phyloP scores from a whole-genome alignment of 23 red algal genomes.

The Gracilaria gracilis region DNA sequence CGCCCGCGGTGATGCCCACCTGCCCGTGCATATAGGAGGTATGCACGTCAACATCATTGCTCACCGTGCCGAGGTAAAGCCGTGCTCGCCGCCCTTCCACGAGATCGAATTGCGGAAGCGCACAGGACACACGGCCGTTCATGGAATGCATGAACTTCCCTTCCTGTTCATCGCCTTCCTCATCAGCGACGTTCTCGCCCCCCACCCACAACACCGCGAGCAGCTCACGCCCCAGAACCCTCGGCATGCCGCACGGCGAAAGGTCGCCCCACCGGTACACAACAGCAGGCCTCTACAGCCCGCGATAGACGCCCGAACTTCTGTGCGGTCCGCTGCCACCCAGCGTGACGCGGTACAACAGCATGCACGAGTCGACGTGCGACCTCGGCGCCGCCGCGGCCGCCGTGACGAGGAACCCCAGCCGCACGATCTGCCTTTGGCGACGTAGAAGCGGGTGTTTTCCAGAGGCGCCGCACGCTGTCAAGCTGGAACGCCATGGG shows the following conservation, averaged over 20 bases:
- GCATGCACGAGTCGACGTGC: conserved; percentile 7
- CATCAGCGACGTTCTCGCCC: conserved; percentile 9
- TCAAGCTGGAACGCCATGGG: background rate
- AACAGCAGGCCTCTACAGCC: background rate
- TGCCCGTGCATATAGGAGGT: conserved; percentile 48
- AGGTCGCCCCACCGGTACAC: conserved; percentile 4
- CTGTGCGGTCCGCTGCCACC: conserved; percentile 8
- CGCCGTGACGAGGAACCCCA: conserved; percentile 3
- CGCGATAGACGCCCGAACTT: conserved; percentile 11
- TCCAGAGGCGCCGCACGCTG: background rate
- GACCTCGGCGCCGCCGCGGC: background rate
- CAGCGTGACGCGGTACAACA: conserved; percentile 11
- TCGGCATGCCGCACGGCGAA: background rate
- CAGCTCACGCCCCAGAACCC: background rate
- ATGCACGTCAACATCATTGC: conserved; percentile 66
- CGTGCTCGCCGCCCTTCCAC: background rate
- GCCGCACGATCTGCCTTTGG: background rate
- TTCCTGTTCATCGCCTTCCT: conserved; percentile 29
- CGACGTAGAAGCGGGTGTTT: background rate
- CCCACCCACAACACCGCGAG: conserved; percentile 37
- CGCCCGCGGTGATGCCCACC: conserved; percentile 27
- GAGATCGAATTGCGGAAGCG: conserved; percentile 12
- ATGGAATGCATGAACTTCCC: conserved; percentile 52
- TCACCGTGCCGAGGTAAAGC: conserved; percentile 19
- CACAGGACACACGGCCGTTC: conserved; percentile 48